Conservation (phyloP, 352 stramenopile species). For the Phytophthora pisi region DNA sequence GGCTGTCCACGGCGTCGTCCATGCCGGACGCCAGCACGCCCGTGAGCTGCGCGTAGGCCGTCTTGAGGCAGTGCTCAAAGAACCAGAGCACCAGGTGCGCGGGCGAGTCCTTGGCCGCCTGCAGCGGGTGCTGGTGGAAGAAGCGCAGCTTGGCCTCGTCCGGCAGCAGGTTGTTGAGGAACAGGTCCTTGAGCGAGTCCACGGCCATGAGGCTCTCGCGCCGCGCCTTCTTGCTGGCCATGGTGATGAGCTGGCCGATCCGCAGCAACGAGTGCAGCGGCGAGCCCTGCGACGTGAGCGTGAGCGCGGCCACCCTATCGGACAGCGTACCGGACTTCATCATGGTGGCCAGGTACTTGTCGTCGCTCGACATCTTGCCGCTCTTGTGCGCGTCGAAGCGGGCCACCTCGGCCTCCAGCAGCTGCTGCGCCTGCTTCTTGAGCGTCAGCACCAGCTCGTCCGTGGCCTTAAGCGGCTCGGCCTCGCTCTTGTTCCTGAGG, state of each 20-base stretch:
- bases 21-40: slow-evolving; percentile 75
- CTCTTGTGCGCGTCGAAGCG: slow-evolving; percentile 69
- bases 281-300: slow-evolving; percentile 85
- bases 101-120: slow-evolving; percentile 50
- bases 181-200: slow-evolving; percentile 94
- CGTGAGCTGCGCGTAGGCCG: slow-evolving; percentile 71
- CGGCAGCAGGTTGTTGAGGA: slow-evolving; percentile 91
- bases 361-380: slow-evolving; percentile 79
- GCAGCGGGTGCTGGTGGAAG: slow-evolving; percentile 82
- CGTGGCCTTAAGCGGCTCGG: slow-evolving; percentile 23
- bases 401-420: slow-evolving; percentile 65
- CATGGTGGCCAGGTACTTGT: slow-evolving; percentile 88
- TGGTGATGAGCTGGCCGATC: slow-evolving; percentile 84
- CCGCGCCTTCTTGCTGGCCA: slow-evolving; percentile 91
- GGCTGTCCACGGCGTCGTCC: slow-evolving; percentile 81
- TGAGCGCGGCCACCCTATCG: slow-evolving; percentile 92
- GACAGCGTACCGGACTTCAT: slow-evolving; percentile 90
- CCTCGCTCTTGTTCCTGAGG: slow-evolving; percentile 24
- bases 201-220: slow-evolving; percentile 90
- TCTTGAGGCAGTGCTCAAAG: slow-evolving; percentile 87
- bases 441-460: slow-evolving; percentile 53
- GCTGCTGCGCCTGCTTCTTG: slow-evolving; percentile 64
- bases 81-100: slow-evolving; percentile 78
- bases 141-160: slow-evolving; percentile 79
- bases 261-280: slow-evolving; percentile 80